Percentiles rank a stretch among this genome's conserved stretches.
Evolutionary conservation across 148 eudicot genomes (phyloP).

Genomic region (Diospyros kaki): DNA sequence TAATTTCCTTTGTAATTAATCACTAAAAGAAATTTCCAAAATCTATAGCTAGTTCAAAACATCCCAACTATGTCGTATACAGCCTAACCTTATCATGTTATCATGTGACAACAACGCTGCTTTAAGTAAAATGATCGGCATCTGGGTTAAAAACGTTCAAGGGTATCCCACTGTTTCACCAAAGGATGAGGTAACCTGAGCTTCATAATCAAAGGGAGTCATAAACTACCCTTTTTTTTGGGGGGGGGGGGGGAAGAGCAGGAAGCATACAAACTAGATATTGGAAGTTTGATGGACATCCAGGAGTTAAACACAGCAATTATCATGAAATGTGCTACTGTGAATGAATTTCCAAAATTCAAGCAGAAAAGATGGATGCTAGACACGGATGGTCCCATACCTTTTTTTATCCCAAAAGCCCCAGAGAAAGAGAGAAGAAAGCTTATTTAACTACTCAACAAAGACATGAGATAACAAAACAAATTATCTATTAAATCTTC

Average conservation of each 20-base stretch:
- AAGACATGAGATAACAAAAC: constrained; percentile 1
- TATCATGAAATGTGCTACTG: background rate
- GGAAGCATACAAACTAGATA: constrained; percentile 3
- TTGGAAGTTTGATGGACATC: background rate
- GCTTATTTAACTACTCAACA: background rate
- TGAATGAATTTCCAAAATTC: background rate
- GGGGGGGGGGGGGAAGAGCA: background rate
- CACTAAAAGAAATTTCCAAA: background rate
- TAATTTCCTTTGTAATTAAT: background rate
- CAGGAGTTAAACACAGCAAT: background rate
- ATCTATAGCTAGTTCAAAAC: background rate
- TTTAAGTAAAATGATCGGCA: background rate
- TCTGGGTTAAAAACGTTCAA: background rate
- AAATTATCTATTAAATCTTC: background rate
- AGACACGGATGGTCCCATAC: background rate
- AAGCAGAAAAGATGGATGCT: background rate
- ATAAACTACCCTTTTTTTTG: background rate
- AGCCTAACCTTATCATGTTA: background rate
- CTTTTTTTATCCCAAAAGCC: background rate
- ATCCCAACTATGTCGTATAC: background rate
- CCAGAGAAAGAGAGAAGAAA: background rate
- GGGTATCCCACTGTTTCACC: background rate
- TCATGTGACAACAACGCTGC: background rate
- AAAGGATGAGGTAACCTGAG: background rate
- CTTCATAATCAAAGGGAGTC: constrained; percentile 2